Base-by-base conservation (phyloP, 2,329 filamentous ascomycete genomes). In the Ophiocordyceps camponoti-leonardi region DNA sequence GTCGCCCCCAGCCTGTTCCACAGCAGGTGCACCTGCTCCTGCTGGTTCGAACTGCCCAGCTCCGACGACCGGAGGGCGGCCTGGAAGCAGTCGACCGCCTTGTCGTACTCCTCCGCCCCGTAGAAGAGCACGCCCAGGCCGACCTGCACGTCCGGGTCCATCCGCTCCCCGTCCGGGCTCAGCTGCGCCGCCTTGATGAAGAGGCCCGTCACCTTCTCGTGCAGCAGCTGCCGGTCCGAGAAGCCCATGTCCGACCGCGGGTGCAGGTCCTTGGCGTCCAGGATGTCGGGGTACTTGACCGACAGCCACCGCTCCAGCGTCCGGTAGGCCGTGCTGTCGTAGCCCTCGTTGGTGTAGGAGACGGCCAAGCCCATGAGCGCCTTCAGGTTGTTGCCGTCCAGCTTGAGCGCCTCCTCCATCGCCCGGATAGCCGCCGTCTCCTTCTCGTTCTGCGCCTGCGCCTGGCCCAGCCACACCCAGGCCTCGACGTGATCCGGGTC, bases 81-180 rank as follows among this genome's bases (percentile, higher is more conserved):
- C 46, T 83, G 84, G 75, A 98, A 98, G 70, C 93, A 98, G 68
- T 98, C 92, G 35, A 98, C 90, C 0, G 92, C 92, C 68, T 98
- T 98, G 60, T 92, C 86, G 67, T 95, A 96, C 59, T 96, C 90
- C 64, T 98, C 92, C 28, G 86, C 87, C 44, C 90, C 92, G 65
- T 98, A 98, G 68, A 98, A 96, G 16, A 98, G 75, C 5, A 98
- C 92, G 33, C 93, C 93, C 1, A 98, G 73, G 1, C 92, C 92
- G 48, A 98, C 92, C 65, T 98, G 93, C 8, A 98, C 92, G 60
- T 98, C 92, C 0, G 92, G 92, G 58, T 98, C 93, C 84, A 98
- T 96, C 57, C 92, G 86, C 57, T 87, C 86, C 49, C 90, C 92
- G 43, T 86, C 81, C 0, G 92, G 92, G 28, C 86, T 92, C 43